phyloP scores from a whole-genome alignment of 2,329 filamentous ascomycete genomes.

The Aspergillus ochraceoroseus region DNA sequence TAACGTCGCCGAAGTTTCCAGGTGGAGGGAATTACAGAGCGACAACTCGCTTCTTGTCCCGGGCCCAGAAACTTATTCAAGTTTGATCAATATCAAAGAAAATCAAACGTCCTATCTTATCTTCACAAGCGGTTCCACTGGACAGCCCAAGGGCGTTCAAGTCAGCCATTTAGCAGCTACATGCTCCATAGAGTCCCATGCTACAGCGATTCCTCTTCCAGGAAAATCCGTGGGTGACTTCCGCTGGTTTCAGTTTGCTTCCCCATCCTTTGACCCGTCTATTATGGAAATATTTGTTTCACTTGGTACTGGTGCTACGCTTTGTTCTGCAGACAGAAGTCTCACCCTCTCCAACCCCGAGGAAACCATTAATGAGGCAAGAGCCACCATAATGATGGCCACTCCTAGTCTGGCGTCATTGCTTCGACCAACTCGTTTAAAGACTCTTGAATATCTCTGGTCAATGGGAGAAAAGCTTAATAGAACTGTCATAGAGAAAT shows the following conservation, averaged over 20 bases:
- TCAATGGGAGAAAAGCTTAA: constrained; percentile 36
- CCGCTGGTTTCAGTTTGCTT: constrained; percentile 39
- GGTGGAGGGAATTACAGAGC: constrained; percentile 18
- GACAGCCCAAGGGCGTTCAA: constrained; percentile 34
- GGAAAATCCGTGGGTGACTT: constrained; percentile 20
- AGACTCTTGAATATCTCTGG: constrained; percentile 29
- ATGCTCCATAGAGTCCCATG: constrained; percentile 33
- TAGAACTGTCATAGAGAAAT: constrained; percentile 32
- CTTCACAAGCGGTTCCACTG: constrained; percentile 36
- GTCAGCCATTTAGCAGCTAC: constrained; percentile 30
- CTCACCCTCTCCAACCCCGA: constrained; percentile 31
- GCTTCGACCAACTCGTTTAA: constrained; percentile 26
- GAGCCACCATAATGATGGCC: constrained; percentile 38
- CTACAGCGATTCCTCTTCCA: constrained; percentile 24
- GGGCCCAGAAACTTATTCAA: background rate
- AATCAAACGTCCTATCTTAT: constrained; percentile 32
- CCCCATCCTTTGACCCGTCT: constrained; percentile 35
- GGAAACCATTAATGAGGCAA: constrained; percentile 25
- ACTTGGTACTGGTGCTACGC: constrained; percentile 30
- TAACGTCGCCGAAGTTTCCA: constrained; percentile 21
- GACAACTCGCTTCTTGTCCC: background rate
- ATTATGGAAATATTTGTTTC: constrained; percentile 33
- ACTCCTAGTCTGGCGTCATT: constrained; percentile 39
- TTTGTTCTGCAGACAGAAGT: constrained; percentile 32
- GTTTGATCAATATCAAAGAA: constrained; percentile 14